Conservation (phyloP, 441 rosid species). For the Bocquillonia castaneifolia region DNA sequence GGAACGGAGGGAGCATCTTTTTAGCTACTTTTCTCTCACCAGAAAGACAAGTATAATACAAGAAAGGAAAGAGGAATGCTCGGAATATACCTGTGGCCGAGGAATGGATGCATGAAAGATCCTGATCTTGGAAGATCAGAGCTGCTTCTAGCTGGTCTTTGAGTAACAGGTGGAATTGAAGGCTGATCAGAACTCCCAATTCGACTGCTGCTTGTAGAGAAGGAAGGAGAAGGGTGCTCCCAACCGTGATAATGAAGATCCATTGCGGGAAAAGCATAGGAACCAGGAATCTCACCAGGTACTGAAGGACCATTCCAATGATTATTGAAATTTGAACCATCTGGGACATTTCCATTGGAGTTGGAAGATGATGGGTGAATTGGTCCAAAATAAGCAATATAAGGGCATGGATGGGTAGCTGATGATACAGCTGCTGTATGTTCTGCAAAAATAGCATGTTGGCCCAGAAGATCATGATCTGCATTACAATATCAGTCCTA, state of each 20-base stretch:
- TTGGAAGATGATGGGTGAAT: constrained; percentile 75
- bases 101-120: constrained; percentile 72
- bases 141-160: constrained; percentile 54
- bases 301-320: constrained; percentile 78
- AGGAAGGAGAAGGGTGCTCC: constrained; percentile 79
- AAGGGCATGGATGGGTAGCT: constrained; percentile 79
- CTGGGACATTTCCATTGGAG: constrained; percentile 60
- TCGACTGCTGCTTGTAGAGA: constrained; percentile 53
- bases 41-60: background rate
- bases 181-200: constrained; percentile 56
- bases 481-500: constrained; percentile 30
- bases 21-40: background rate
- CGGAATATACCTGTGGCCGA: constrained; percentile 70
- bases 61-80: background rate
- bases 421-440: constrained; percentile 61
- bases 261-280: constrained; percentile 68
- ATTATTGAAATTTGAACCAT: constrained; percentile 57
- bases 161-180: constrained; percentile 49
- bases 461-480: constrained; percentile 81
- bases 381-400: constrained; percentile 81
- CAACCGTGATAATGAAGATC: constrained; percentile 76
- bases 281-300: constrained; percentile 59
- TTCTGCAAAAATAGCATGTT: constrained; percentile 72
- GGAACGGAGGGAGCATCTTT: background rate
- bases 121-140: constrained; percentile 70